phyloP scores from a whole-genome alignment of 352 stramenopile genomes.

The Pseudoperonospora humuli region DNA sequence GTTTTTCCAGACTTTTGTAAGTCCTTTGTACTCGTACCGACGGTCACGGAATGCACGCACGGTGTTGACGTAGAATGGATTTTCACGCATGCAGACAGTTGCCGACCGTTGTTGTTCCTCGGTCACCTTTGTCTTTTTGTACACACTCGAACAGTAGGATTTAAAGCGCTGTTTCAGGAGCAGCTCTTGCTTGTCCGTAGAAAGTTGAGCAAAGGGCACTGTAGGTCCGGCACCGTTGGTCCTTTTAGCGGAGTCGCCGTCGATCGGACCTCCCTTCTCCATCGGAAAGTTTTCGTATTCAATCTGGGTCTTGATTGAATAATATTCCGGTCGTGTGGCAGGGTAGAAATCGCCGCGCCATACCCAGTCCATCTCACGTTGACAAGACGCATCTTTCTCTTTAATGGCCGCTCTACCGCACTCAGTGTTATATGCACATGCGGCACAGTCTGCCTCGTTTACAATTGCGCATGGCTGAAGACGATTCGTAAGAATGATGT shows the following conservation, averaged over 20 bases:
- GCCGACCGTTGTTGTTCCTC: slow-evolving; percentile 90
- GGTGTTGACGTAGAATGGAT: slow-evolving; percentile 99
- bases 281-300: slow-evolving; percentile 82
- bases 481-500: slow-evolving; percentile 99
- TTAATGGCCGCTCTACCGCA: slow-evolving; percentile 60
- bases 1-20: slow-evolving; percentile 94
- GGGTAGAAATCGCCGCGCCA: slow-evolving; percentile 97
- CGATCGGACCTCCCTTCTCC: slow-evolving; percentile 7
- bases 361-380: slow-evolving; percentile 97
- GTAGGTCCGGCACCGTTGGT: slow-evolving; percentile 12
- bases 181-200: slow-evolving; percentile 48
- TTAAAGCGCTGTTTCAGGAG: slow-evolving; percentile 79
- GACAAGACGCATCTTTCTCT: slow-evolving; percentile 87
- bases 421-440: slow-evolving; percentile 91
- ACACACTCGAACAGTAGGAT: slow-evolving; percentile 95
- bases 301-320: slow-evolving; percentile 94
- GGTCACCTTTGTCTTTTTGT: slow-evolving; percentile 96
- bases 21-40: slow-evolving; percentile 98
- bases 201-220: slow-evolving; percentile 56
- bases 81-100: slow-evolving; percentile 99
- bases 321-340: slow-evolving; percentile 91
- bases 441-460: slow-evolving; percentile 91
- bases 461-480: slow-evolving; percentile 97
- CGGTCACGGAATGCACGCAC: slow-evolving; percentile 98
- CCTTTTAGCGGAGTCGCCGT: slow-evolving; percentile 6